Evolutionary conservation across 2,329 filamentous ascomycete species (phyloP).

Genomic region (Cytospora schulzeri): DNA sequence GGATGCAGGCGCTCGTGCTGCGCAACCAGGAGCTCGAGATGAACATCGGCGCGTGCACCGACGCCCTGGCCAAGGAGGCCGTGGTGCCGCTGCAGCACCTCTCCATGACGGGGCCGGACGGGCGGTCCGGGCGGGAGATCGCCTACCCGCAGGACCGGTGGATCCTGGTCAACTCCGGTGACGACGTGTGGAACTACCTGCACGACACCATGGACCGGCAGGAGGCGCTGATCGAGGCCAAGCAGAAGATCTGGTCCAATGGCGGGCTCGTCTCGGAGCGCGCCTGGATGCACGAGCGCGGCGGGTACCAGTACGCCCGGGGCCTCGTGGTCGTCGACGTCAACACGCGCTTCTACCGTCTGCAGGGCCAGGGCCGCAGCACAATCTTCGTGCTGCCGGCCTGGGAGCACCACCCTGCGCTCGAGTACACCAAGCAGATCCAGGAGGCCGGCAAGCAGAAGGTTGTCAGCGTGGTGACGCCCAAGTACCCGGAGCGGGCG

Average conservation of each 20-base stretch:
- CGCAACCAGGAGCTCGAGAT: conserved; percentile 62
- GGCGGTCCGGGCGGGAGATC: conserved; percentile 55
- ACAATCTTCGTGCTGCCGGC: conserved; percentile 59
- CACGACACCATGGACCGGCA: conserved; percentile 50
- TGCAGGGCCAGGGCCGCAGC: conserved; percentile 46
- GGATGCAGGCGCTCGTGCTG: conserved; percentile 54
- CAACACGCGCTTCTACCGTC: conserved; percentile 54
- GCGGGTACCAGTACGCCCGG: conserved; percentile 38
- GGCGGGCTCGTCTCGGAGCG: conserved; percentile 46
- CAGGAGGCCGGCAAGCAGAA: conserved; percentile 46
- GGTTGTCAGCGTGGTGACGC: conserved; percentile 35
- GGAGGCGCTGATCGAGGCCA: conserved; percentile 43
- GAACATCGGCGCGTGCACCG: conserved; percentile 52
- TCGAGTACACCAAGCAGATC: conserved; percentile 46
- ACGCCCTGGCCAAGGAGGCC: conserved; percentile 53
- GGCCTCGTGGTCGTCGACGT: conserved; percentile 54
- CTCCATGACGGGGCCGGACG: conserved; percentile 53
- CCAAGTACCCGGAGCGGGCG: conserved; percentile 37
- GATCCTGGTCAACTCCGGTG: conserved; percentile 56
- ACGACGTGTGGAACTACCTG: conserved; percentile 51
- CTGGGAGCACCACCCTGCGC: conserved; percentile 48
- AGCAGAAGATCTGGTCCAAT: conserved; percentile 38
- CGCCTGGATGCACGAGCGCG: conserved; percentile 36
- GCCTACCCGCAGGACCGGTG: conserved; percentile 58
- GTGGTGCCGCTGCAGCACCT: conserved; percentile 54